A percentile compares a stretch with the other conserved stretches of the same genome.
Conservation (phyloP, 176 grass and related monocot genomes). For the Oryza rufipogon region DNA sequence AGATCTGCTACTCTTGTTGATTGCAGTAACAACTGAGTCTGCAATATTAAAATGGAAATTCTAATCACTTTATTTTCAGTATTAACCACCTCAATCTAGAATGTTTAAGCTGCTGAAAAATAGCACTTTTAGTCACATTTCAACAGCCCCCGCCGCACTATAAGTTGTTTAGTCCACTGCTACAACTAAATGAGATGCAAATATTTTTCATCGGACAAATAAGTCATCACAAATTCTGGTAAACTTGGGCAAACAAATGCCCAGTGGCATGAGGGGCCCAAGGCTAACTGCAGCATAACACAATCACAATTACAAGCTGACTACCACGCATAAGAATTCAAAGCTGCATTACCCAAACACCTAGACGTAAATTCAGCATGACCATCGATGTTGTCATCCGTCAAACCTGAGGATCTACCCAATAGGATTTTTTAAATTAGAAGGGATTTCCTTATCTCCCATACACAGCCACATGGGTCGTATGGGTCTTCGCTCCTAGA, state of each 20-base stretch:
- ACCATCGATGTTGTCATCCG: background rate
- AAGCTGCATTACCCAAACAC: background rate
- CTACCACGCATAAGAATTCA: background rate
- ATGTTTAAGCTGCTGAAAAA: background rate
- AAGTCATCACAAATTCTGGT: background rate
- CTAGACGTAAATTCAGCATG: too few relatives aligned
- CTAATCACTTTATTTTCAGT: background rate
- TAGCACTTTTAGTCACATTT: background rate
- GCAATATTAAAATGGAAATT: background rate
- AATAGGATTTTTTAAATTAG: background rate
- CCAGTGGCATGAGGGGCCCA: too few relatives aligned
- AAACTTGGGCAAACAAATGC: background rate
- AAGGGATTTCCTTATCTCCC: background rate
- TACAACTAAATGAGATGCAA: background rate
- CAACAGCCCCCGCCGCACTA: background rate
- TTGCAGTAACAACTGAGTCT: background rate
- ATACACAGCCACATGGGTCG: background rate
- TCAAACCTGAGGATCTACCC: background rate
- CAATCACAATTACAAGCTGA: background rate
- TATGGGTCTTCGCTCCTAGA: background rate
- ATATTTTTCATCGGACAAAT: background rate
- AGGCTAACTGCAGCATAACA: background rate
- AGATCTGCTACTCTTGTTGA: slow-evolving; percentile 28
- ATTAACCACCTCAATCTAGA: background rate
- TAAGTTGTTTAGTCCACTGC: background rate